These are phyloP conservation scores for Xylaria sp. DNA, from an alignment of 2,329 filamentous ascomycete genomes.

Conservation along the genomic window DNA sequence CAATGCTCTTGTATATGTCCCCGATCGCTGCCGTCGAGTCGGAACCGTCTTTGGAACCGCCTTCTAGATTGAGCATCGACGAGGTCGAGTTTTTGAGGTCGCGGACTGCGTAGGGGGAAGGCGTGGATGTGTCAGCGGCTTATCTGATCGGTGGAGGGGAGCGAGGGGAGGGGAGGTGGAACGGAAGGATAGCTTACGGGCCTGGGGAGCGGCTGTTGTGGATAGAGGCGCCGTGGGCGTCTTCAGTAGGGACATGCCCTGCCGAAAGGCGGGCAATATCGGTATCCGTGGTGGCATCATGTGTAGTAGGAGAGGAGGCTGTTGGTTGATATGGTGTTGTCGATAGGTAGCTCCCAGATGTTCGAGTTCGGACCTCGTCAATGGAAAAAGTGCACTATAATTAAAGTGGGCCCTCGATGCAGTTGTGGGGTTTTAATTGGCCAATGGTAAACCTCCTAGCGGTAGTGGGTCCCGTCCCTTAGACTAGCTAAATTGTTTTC, in stretches of 20 bases:
- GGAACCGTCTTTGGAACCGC: neutral
- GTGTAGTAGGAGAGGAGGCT: constrained; percentile 32
- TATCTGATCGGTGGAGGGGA: neutral
- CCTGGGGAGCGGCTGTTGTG: constrained; percentile 40
- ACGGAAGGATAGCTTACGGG: constrained; percentile 38
- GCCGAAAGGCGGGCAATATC: constrained; percentile 43
- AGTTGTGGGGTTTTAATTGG: constrained; percentile 2
- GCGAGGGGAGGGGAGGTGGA: neutral
- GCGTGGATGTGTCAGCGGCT: neutral
- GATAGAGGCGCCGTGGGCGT: constrained; percentile 45
- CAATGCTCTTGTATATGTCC: constrained; percentile 38
- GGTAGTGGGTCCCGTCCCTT: constrained; percentile 7
- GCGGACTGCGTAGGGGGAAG: constrained; percentile 37
- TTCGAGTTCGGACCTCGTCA: constrained; percentile 13
- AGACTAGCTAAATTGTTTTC: constrained; percentile 24
- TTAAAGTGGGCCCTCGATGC: constrained; percentile 19
- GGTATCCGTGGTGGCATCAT: constrained; percentile 58
- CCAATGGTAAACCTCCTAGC: neutral
- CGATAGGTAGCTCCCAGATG: constrained; percentile 12
- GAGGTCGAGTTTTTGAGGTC: constrained; percentile 36
- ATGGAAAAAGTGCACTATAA: constrained; percentile 15
- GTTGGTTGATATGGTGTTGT: constrained; percentile 7
- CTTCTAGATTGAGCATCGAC: constrained; percentile 45
- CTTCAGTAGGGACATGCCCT: constrained; percentile 38
- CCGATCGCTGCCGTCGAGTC: constrained; percentile 34